Percentiles rank a stretch among this genome's conserved stretches.
These are phyloP conservation scores for Vitis hybrid DNA, from an alignment of 177 flowering plant genomes.

Conservation along the genomic window DNA sequence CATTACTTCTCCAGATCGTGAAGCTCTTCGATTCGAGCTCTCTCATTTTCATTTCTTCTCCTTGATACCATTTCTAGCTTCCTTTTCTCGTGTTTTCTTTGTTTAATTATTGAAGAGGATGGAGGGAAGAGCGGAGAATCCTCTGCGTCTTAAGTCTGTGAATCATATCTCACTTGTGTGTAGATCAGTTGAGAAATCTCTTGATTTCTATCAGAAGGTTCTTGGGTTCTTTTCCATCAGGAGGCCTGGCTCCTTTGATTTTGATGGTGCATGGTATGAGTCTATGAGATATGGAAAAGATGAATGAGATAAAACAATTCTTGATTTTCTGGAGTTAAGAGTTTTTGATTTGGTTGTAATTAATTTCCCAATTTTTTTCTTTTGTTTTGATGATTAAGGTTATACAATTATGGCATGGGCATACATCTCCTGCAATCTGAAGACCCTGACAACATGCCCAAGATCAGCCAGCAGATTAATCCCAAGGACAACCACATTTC, in stretches of 20 bases:
- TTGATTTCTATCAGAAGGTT: conserved; percentile 39
- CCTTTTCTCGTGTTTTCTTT: too few species aligned
- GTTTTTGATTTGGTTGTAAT: neutral
- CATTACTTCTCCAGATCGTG: too few species aligned
- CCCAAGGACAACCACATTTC: conserved; percentile 41
- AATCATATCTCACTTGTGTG: conserved; percentile 54
- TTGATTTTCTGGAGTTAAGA: neutral
- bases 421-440: conserved; percentile 34
- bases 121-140: conserved; percentile 26
- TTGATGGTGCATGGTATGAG: conserved; percentile 52
- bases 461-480: conserved; percentile 16
- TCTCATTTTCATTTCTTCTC: too few species aligned
- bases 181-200: conserved; percentile 35
- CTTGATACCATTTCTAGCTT: too few species aligned
- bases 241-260: conserved; percentile 46
- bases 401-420: conserved; percentile 34
- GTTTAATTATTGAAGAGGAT: conserved; percentile 1
- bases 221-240: conserved; percentile 47
- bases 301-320: neutral
- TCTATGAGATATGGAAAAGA: too few species aligned
- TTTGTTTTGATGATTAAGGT: conserved; percentile 8
- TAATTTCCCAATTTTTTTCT: neutral
- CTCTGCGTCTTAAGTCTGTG: conserved; percentile 38
- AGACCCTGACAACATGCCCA: conserved; percentile 24
- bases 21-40: too few species aligned